A percentile compares a stretch with the other conserved stretches of the same genome.
These are phyloP conservation scores for Carex pumila DNA, from an alignment of 176 grass and related monocot species.

Conservation along the genomic window DNA sequence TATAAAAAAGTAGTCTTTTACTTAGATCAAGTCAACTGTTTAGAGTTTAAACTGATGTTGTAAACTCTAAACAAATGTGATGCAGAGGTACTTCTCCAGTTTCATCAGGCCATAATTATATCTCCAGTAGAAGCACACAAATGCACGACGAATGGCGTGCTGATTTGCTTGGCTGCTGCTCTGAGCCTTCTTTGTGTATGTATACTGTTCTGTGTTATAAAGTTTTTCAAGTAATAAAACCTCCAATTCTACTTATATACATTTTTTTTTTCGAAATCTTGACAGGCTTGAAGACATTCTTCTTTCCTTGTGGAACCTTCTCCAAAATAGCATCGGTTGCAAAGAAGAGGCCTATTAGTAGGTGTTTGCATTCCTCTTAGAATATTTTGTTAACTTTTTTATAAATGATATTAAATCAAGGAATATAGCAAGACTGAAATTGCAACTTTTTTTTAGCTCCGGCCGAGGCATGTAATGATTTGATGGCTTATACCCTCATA, in stretches of 20 bases:
- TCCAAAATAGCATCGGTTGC: conserved; percentile 72
- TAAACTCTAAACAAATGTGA: neutral
- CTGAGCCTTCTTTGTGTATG: conserved; percentile 96
- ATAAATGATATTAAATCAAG: neutral
- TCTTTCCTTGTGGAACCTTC: conserved; percentile 95
- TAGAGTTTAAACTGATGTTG: conserved; percentile 4
- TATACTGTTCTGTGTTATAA: neutral
- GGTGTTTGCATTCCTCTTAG: conserved; percentile 14
- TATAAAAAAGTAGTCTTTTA: no score
- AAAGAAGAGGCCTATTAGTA: conserved; percentile 83
- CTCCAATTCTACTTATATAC: conserved; percentile 16
- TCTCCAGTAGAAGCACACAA: conserved; percentile 36
- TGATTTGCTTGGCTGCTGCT: conserved; percentile 98
- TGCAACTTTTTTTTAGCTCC: conserved; percentile 46
- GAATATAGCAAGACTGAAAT: neutral
- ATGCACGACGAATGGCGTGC: conserved; percentile 72
- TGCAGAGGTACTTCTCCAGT: conserved; percentile 55
- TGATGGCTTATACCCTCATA: conserved; percentile 85
- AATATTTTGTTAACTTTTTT: neutral
- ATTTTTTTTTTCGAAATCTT: neutral
- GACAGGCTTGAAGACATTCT: conserved; percentile 79
- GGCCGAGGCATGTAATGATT: conserved; percentile 84
- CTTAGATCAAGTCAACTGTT: neutral
- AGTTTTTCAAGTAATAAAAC: neutral
- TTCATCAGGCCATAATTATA: conserved; percentile 39